Conservation (phyloP, 257 asterid species). For the Solanum boliviense region DNA sequence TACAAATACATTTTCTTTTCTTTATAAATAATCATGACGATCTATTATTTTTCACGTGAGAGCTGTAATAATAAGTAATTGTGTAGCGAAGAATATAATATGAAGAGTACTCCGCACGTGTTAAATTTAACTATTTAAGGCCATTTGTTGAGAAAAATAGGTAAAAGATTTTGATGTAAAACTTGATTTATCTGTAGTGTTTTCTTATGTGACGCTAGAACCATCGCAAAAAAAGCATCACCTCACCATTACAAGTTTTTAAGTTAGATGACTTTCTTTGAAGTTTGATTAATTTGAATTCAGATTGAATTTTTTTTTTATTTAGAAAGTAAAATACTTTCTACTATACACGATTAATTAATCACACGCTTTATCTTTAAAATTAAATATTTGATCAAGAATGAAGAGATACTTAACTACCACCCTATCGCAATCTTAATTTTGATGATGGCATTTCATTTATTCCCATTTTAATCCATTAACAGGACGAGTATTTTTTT, state of each 20-base stretch:
- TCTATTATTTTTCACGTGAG: background rate
- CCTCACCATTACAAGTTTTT: background rate
- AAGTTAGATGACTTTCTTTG: background rate
- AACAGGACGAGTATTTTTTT: background rate
- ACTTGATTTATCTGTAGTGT: slow-evolving; percentile 5
- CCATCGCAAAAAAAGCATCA: background rate
- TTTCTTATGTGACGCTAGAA: slow-evolving; percentile 21
- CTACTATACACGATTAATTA: background rate
- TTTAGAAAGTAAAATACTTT: background rate
- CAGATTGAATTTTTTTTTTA: background rate
- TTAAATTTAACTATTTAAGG: background rate
- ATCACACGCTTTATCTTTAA: background rate
- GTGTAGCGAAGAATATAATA: background rate
- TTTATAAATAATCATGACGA: background rate
- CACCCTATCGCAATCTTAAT: too few species aligned
- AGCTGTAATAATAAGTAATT: background rate
- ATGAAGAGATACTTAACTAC: background rate
- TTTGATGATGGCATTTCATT: background rate
- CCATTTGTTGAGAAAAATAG: background rate
- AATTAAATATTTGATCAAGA: background rate
- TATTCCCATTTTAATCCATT: background rate
- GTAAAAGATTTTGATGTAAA: slow-evolving; percentile 19
- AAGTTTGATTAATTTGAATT: background rate
- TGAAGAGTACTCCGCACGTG: background rate
- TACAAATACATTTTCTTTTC: background rate